Percentiles rank a stretch among this genome's conserved stretches.
These are phyloP conservation scores for Yamadazyma akitaensis DNA, from an alignment of 805 yeast genomes.

Conservation along the genomic window DNA sequence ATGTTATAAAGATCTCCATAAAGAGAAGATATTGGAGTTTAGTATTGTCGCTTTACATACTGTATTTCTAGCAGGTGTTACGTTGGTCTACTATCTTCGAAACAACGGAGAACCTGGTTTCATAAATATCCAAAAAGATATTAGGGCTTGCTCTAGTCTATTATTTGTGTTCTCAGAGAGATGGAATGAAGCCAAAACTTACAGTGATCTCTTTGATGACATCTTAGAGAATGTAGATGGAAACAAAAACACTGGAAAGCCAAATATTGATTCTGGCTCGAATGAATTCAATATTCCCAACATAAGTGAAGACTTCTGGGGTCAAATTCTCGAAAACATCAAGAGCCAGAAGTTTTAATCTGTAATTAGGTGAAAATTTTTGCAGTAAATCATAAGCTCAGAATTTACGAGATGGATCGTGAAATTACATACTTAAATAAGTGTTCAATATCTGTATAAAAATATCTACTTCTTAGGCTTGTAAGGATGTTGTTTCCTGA, in stretches of 20 bases:
- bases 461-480: slow-evolving; percentile 6
- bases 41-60: slow-evolving; percentile 15
- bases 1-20: slow-evolving; percentile 9
- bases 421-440: too few relatives aligned
- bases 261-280: too few relatives aligned
- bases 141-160: slow-evolving; percentile 13
- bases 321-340: slow-evolving; percentile 8
- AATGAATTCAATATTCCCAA: too few relatives aligned
- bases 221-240: slow-evolving; percentile 3
- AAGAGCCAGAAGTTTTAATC: too few relatives aligned
- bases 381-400: too few relatives aligned
- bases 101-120: slow-evolving; percentile 8
- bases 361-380: too few relatives aligned
- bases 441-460: too few relatives aligned
- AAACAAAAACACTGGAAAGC: too few relatives aligned
- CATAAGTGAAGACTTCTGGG: slow-evolving; percentile 14
- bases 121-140: slow-evolving; percentile 12
- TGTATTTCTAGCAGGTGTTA: slow-evolving; percentile 13
- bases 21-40: slow-evolving; percentile 13
- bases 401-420: too few relatives aligned
- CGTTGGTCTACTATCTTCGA: slow-evolving; percentile 10
- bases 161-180: slow-evolving; percentile 13
- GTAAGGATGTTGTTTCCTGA: slow-evolving; percentile 12
- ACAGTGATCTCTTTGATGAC: slow-evolving; percentile 12
- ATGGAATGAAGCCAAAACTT: slow-evolving; percentile 14